Conservation (phyloP, 2,329 filamentous ascomycete species). For the Diaporthe vexans region DNA sequence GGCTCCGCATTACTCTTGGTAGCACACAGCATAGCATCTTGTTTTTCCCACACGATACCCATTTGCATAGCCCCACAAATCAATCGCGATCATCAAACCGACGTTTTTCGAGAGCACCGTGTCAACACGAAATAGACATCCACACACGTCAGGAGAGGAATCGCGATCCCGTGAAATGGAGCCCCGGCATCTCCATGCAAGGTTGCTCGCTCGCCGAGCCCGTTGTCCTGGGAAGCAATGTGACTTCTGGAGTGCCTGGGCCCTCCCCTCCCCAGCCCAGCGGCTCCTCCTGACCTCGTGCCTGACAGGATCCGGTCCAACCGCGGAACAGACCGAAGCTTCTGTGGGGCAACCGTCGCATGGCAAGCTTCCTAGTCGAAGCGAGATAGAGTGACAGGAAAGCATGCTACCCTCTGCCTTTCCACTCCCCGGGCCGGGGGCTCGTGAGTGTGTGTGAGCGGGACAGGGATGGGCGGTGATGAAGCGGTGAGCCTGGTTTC, state of each 20-base stretch:
- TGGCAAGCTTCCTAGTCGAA: constrained; percentile 37
- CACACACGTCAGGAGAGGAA: constrained; percentile 8
- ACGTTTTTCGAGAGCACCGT: neutral
- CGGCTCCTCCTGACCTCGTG: constrained; percentile 28
- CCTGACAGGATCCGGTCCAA: constrained; percentile 36
- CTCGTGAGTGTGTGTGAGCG: constrained; percentile 7
- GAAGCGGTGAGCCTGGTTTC: constrained; percentile 23
- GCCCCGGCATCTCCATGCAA: neutral
- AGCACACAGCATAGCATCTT: constrained; percentile 20
- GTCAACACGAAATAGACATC: neutral
- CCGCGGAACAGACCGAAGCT: constrained; percentile 39
- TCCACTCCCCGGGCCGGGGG: neutral
- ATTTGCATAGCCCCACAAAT: constrained; percentile 33
- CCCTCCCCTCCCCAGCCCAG: neutral
- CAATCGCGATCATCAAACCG: constrained; percentile 30
- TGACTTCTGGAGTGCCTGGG: constrained; percentile 12
- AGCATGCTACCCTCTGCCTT: constrained; percentile 19
- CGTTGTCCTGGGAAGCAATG: constrained; percentile 15
- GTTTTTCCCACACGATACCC: constrained; percentile 31
- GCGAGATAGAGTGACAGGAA: constrained; percentile 30
- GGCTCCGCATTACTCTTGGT: constrained; percentile 11
- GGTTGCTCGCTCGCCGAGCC: constrained; percentile 5
- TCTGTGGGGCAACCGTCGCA: constrained; percentile 31
- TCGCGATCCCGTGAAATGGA: constrained; percentile 26
- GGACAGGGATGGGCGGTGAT: constrained; percentile 30